Base-by-base conservation (phyloP, 768 basidiomycete species). In the Boletus rubroflammeus region DNA sequence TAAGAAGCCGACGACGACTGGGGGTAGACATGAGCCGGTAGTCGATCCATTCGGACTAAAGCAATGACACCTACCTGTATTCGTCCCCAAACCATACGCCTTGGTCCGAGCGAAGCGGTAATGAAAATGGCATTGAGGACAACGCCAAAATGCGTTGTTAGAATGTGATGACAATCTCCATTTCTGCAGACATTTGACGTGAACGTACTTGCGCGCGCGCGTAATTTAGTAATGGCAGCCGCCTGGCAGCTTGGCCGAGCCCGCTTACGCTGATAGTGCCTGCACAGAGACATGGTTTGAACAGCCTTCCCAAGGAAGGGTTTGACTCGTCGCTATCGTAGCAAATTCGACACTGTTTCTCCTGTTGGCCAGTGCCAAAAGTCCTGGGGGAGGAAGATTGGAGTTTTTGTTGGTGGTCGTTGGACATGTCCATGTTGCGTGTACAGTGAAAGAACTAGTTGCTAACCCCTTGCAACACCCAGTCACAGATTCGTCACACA, bases 331-430 rank as follows among this genome's bases (percentile, higher is more conserved):
- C 69, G 5, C 88, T 85, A 36, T 88, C 86, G 26, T 92, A 76
- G 66, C 93, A 95, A 43, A 95, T 95, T 50, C 93, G 79, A 64
- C 93, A 94, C 65, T 88, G 87, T 62, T 80, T 86, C 63, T 83
- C 82, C 47, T 79, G 61, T 26, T 61, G 56, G 21, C 35, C 26
- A 13, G 72, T 59, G 62, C 62, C 41, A 34, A n/a, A 25, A 28
- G 53, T 39, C 35, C 31, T 29, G 19, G 57, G 5, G 15, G 46
- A 31, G 17, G 56, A n/a, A n/a, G n/a, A 0, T 5, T 49, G 40
- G 14, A 56, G 23, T 26, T 53, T 58, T 21, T 61, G 60, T 29
- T 50, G 54, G 26, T 53, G 54, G 17, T 62, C 44, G 57, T 64
- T 35, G 51, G 58, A 26, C 60, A 60, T 67, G 53, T 15, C 40